Conservation (phyloP, 208 protist species). For the Crithidia brevicula region DNA sequence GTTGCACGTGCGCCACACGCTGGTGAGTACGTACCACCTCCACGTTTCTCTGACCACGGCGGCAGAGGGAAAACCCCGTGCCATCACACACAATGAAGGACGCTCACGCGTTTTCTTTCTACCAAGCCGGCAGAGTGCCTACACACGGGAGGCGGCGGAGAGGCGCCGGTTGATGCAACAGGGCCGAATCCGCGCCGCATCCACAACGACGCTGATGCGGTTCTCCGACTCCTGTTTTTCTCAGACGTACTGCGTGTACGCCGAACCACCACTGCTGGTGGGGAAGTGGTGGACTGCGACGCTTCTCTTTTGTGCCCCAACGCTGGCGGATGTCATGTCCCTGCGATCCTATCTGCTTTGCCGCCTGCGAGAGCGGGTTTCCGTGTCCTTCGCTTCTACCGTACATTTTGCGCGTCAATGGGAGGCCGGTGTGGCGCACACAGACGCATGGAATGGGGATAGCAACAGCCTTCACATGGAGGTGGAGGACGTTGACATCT, state of each 20-base stretch:
- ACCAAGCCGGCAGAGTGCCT: not conserved
- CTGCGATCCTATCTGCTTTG: conserved; percentile 27
- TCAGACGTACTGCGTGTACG: conserved; percentile 41
- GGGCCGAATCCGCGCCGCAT: not conserved
- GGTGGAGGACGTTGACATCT: conserved; percentile 56
- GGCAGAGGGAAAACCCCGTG: not conserved
- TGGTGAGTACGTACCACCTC: conserved; percentile 44
- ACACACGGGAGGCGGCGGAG: conserved; percentile 17
- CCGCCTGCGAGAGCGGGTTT: conserved; percentile 18
- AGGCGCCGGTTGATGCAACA: not conserved
- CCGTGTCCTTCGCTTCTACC: not conserved
- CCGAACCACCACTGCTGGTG: conserved; percentile 58
- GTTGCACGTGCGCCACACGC: conserved; percentile 40
- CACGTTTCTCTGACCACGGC: not conserved
- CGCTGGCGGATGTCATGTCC: conserved; percentile 56
- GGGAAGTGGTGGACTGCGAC: conserved; percentile 52
- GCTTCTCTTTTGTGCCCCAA: conserved; percentile 61
- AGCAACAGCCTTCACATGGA: not conserved
- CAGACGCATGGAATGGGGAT: not conserved
- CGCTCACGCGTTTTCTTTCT: conserved; percentile 16
- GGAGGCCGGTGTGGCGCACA: not conserved
- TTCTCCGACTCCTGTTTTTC: not conserved
- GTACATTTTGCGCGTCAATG: not conserved
- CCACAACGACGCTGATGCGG: not conserved
- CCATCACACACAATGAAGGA: no score